A percentile compares a stretch with the other conserved stretches of the same genome.
These are phyloP conservation scores for Paraphaeosphaeria sporulosa DNA, from an alignment of 2,329 filamentous ascomycete genomes.

Conservation along the genomic window DNA sequence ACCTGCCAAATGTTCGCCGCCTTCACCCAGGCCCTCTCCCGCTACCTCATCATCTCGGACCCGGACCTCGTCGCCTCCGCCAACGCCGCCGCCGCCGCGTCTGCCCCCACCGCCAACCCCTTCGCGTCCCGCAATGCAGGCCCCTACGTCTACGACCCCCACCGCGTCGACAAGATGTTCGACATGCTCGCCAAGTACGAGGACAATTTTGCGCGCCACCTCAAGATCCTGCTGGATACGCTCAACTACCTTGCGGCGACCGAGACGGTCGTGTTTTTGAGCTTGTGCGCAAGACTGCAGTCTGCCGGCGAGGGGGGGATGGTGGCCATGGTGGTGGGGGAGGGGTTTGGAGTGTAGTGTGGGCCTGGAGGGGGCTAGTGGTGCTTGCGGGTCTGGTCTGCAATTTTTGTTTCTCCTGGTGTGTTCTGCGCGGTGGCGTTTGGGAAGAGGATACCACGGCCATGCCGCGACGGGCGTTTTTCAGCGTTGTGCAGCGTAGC, in stretches of 20 bases:
- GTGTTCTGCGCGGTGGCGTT: neutral
- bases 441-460: neutral
- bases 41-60: conserved; percentile 84
- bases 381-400: no score
- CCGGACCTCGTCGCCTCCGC: conserved; percentile 72
- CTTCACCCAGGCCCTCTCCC: conserved; percentile 85
- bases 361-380: neutral
- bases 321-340: conserved; percentile 24
- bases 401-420: no score
- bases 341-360: conserved; percentile 21
- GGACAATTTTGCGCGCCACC: conserved; percentile 86
- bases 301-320: conserved; percentile 75
- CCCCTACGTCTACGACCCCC: conserved; percentile 61
- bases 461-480: neutral
- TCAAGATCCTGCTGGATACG: conserved; percentile 93
- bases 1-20: conserved; percentile 94
- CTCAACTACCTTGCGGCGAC: conserved; percentile 97
- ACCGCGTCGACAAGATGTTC: conserved; percentile 76
- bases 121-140: conserved; percentile 33
- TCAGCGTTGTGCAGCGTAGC: neutral
- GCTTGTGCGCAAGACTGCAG: conserved; percentile 82
- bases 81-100: conserved; percentile 54
- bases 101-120: conserved; percentile 10
- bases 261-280: conserved; percentile 92
- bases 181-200: conserved; percentile 93